Base-by-base conservation (phyloP, 139 green algal species). In the Coelastrella sp. region DNA sequence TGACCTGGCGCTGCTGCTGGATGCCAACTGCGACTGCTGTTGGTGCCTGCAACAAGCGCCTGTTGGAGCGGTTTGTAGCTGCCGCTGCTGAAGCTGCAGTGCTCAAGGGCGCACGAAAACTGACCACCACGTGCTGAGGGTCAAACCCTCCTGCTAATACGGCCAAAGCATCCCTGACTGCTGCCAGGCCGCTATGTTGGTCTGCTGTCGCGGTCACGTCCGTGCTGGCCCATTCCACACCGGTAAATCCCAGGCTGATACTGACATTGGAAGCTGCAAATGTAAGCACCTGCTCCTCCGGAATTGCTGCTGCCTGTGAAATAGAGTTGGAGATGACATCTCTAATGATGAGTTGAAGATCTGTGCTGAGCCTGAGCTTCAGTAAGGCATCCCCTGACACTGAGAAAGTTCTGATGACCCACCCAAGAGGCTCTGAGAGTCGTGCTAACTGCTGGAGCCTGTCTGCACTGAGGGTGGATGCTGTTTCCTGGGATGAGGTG, bases 71-170 rank as follows among this genome's bases (percentile, higher is more conserved):
- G 0, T 68, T 35, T 12, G 56, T 14, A 68, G 15, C 74, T 81
- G n/a, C 49, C 25, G 78, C 84, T 82, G 84, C 68, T 88, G 84
- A 66, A 81, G 84, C 12, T 59, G 82, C 68, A 76, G 68, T 75
- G 66, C 8, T 88, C 12, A 7, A 8, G 17, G 68, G 7, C 60
- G 68, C 12, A 24, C 20, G 15, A 24, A 88, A 81, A 10, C 84
- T 88, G 22, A 88, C 68, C n/a, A 8, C n/a, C 25, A 81, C 81
- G 68, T 88, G 84, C 6, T 60, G 8, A 8, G n/a, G 49, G 17
- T 88, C 84, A 57, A 81, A 81, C 7, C 68, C 68, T 56, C 68
- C 84, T 70, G 84, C 49, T 10, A 88, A 57, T 22, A 68, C 35
- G 12, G 66, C 24, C 68, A 88, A n/a, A 7, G 84, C 84, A n/a